Conservation (phyloP, 305 asterid genomes). For the Fraxinus dipetala region DNA sequence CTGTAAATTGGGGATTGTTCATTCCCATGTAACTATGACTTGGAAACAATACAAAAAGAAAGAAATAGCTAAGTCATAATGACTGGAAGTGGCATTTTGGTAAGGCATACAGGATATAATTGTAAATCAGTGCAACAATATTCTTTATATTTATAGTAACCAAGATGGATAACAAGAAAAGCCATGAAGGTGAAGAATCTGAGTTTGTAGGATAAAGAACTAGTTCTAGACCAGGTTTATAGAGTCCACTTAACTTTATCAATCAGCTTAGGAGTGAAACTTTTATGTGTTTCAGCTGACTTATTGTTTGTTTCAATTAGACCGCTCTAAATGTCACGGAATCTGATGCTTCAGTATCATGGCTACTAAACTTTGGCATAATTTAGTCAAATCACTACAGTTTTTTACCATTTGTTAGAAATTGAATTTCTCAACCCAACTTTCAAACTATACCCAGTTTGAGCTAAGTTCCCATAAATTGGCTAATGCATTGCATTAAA, state of each 20-base stretch:
- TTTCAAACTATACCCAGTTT: neutral
- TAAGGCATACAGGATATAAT: neutral
- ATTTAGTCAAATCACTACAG: neutral
- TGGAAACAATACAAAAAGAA: neutral
- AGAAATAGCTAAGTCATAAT: slow-evolving; percentile 1
- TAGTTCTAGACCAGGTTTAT: neutral
- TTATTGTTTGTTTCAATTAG: neutral
- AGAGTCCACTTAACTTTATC: neutral
- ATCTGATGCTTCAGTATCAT: neutral
- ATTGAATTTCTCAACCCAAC: neutral
- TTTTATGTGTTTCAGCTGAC: neutral
- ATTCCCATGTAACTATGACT: neutral
- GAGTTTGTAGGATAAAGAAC: neutral
- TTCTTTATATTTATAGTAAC: neutral
- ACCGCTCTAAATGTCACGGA: neutral
- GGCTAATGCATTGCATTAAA: neutral
- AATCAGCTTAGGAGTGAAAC: neutral
- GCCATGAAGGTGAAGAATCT: neutral
- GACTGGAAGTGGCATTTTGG: slow-evolving; percentile 11
- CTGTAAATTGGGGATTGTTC: neutral
- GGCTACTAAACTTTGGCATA: neutral
- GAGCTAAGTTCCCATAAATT: neutral
- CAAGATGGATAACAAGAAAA: neutral
- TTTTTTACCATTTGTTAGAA: neutral
- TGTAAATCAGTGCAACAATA: neutral